Base-by-base conservation (phyloP, 805 yeast species). In the Ogataea kodamae region DNA sequence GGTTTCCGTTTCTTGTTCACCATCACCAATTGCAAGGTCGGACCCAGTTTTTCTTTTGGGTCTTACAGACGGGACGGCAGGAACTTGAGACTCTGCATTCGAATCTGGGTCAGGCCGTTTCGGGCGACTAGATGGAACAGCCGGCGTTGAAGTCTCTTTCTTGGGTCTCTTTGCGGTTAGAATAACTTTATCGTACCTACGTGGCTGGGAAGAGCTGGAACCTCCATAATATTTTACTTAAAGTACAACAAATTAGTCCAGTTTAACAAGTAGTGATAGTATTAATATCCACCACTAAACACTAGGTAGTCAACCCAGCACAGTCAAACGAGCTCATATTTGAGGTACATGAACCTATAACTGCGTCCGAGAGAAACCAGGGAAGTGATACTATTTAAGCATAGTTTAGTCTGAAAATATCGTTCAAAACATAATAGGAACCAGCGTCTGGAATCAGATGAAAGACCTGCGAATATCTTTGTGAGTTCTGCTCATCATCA, bases 391-490 rank as follows among this genome's bases (percentile, higher is more conserved):
- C n/a, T n/a, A n/a, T n/a, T 45, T 59, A 79, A 61, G 73, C 79
- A 67, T 83, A 87, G 72, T 87, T 87, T 62, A 92, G 78, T 72
- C 97, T 85, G 78, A 92, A 92, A 49, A 92, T 86, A 60, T 92
- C 98, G 67, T 92, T 92, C 68, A 87, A 84, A 41, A 92, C 97
- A 57, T 79, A 92, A 73, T 89, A 92, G 19, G 94, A 82, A 57
- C 74, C 76, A 33, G 82, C 86, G 40, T 92, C 98, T 46, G 96
- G 97, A 45, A 88, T 81, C 67, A 92, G 77, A 61, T 92, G 97
- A 79, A 92, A 92, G 29, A 87, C 95, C 68, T 92, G 98, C 19
- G 97, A 86, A 68, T 89, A 92, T 67, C 96, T 81, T 66, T 90
- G 97, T 37, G 97, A 78, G 64, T 87, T 88, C 59, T 80, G 84